phyloP scores from a whole-genome alignment of 2,329 filamentous ascomycete species.

The Exophiala phaeomuriformis region DNA sequence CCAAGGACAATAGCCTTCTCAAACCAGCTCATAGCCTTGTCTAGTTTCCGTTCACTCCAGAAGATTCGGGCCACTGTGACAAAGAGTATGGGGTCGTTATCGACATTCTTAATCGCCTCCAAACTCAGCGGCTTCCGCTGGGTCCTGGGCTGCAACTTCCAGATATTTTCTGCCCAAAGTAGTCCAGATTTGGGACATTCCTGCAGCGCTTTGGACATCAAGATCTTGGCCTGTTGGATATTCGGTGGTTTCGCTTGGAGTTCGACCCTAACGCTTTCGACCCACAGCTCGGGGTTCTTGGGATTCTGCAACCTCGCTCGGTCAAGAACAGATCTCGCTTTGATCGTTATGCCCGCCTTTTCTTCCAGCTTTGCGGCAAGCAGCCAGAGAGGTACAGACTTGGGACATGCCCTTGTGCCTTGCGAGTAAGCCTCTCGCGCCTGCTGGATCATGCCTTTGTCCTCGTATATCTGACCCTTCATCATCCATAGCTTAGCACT shows the following conservation, averaged over 20 bases:
- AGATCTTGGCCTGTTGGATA: conserved; percentile 70
- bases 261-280: conserved; percentile 89
- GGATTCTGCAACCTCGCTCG: conserved; percentile 80
- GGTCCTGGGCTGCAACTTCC: conserved; percentile 83
- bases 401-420: conserved; percentile 78
- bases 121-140: conserved; percentile 85
- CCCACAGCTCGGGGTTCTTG: conserved; percentile 78
- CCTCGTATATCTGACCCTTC: conserved; percentile 96
- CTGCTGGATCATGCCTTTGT: conserved; percentile 67
- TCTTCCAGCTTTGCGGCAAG: conserved; percentile 85
- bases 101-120: conserved; percentile 94
- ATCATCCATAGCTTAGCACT: conserved; percentile 94
- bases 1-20: conserved; percentile 89
- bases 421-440: conserved; percentile 84
- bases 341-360: conserved; percentile 71
- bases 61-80: conserved; percentile 91
- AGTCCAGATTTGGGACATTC: conserved; percentile 82
- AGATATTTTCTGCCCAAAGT: conserved; percentile 91
- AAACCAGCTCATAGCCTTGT: conserved; percentile 95
- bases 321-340: conserved; percentile 89
- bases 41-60: conserved; percentile 84
- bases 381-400: conserved; percentile 81
- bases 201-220: conserved; percentile 90
- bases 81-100: conserved; percentile 82
- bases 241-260: conserved; percentile 66